Conservation (phyloP, 2,329 filamentous ascomycete genomes). For the Sporothrix sp. region DNA sequence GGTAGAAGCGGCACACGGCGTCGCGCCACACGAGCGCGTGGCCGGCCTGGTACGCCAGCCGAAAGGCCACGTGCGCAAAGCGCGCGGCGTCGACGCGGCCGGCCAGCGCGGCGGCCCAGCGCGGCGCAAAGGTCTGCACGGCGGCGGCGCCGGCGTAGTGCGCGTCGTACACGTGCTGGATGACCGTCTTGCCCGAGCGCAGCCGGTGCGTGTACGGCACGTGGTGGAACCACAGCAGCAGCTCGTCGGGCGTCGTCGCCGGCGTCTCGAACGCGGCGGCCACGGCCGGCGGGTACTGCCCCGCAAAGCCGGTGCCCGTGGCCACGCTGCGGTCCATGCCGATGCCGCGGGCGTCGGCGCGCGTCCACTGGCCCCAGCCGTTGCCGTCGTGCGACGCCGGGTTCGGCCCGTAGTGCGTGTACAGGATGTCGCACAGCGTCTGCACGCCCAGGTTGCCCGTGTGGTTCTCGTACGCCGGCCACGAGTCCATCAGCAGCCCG, state of each 20-base stretch:
- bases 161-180: slow-evolving; percentile 45
- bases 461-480: slow-evolving; percentile 63
- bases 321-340: slow-evolving; percentile 63
- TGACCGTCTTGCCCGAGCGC: slow-evolving; percentile 52
- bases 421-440: slow-evolving; percentile 58
- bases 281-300: slow-evolving; percentile 55
- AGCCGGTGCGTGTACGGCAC: slow-evolving; percentile 56
- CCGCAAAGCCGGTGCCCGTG: slow-evolving; percentile 57
- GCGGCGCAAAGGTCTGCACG: slow-evolving; percentile 45
- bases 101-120: slow-evolving; percentile 39
- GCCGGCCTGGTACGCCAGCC: slow-evolving; percentile 55
- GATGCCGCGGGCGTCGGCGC: slow-evolving; percentile 48
- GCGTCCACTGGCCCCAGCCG: slow-evolving; percentile 63
- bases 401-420: slow-evolving; percentile 58
- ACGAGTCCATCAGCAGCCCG: slow-evolving; percentile 56
- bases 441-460: slow-evolving; percentile 61
- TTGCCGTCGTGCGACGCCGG: slow-evolving; percentile 58
- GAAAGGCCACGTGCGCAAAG: slow-evolving; percentile 48
- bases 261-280: slow-evolving; percentile 48
- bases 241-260: slow-evolving; percentile 55
- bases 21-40: slow-evolving; percentile 64
- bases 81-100: slow-evolving; percentile 50
- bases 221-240: slow-evolving; percentile 67
- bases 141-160: slow-evolving; percentile 46
- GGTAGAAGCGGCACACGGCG: slow-evolving; percentile 54